Conservation (phyloP, 495 filamentous ascomycete genomes). For the Trichoderma reesei region DNA sequence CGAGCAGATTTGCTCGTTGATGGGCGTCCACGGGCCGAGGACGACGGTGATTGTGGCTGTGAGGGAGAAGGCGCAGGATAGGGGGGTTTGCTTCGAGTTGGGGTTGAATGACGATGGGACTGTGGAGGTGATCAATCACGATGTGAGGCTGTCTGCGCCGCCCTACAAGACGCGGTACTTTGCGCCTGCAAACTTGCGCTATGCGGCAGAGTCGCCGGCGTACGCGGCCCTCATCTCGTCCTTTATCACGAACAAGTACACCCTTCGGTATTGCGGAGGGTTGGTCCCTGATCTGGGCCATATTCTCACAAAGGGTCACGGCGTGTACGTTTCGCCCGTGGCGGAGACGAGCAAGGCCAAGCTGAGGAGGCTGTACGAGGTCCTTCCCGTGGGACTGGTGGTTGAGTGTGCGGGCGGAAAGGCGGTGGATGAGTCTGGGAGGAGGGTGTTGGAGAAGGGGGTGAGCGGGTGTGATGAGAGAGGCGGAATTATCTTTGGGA, state of each 20-base stretch:
- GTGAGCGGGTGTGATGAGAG: conserved; percentile 34
- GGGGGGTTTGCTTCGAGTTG: conserved; percentile 32
- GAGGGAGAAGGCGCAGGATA: conserved; percentile 22
- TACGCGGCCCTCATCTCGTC: conserved; percentile 34
- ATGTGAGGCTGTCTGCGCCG: conserved; percentile 19
- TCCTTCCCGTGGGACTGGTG: conserved; percentile 39
- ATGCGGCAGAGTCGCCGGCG: conserved; percentile 29
- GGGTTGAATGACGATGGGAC: conserved; percentile 21
- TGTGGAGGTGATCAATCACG: conserved; percentile 27
- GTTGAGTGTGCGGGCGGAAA: conserved; percentile 42
- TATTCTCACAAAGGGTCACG: conserved; percentile 41
- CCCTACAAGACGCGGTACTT: conserved; percentile 36
- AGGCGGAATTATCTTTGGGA: conserved; percentile 41
- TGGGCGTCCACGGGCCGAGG: conserved; percentile 43
- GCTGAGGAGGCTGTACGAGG: conserved; percentile 40
- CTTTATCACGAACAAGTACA: conserved; percentile 35
- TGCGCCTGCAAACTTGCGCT: conserved; percentile 44
- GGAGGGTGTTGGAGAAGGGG: conserved; percentile 25
- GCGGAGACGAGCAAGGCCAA: conserved; percentile 36
- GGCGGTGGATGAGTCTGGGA: conserved; percentile 34
- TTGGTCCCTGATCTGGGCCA: conserved; percentile 46
- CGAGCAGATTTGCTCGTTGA: conserved; percentile 34
- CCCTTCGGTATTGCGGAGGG: conserved; percentile 42
- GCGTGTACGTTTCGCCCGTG: conserved; percentile 41
- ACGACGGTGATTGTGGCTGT: conserved; percentile 40